phyloP scores from a whole-genome alignment of 148 eudicot genomes.

The Amaranthus cruentus region DNA sequence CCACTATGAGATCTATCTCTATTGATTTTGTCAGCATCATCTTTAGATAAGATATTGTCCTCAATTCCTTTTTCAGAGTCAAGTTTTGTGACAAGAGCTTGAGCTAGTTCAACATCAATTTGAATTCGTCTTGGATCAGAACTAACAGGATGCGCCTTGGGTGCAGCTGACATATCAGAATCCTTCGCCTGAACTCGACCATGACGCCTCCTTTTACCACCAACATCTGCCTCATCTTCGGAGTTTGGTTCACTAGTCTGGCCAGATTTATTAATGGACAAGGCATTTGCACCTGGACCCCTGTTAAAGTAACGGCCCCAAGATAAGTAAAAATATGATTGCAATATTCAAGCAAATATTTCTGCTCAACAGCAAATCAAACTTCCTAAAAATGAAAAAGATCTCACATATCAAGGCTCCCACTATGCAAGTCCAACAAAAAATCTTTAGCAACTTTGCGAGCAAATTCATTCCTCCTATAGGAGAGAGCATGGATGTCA shows the following conservation, averaged over 20 bases:
- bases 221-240: conserved; percentile 74
- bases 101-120: conserved; percentile 75
- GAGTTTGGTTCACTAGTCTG: conserved; percentile 72
- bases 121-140: conserved; percentile 77
- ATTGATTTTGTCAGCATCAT: conserved; percentile 64
- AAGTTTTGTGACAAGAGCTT: conserved; percentile 71
- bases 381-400: background rate
- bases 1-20: conserved; percentile 79
- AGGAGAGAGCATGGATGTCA: background rate
- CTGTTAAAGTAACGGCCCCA: conserved; percentile 31
- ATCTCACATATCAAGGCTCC: conserved; percentile 80
- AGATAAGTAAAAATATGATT: background rate
- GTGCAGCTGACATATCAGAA: conserved; percentile 71
- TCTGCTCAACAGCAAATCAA: background rate
- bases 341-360: background rate
- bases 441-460: conserved; percentile 86
- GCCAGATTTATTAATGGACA: conserved; percentile 51
- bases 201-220: conserved; percentile 68
- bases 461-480: conserved; percentile 88
- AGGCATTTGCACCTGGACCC: conserved; percentile 62
- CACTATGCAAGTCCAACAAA: conserved; percentile 80
- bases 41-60: conserved; percentile 71
- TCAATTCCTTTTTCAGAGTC: conserved; percentile 87
- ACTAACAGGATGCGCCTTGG: conserved; percentile 75
- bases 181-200: conserved; percentile 54